A percentile compares a stretch with the other conserved stretches of the same genome.
These are phyloP conservation scores for Boletus pseudopeckii DNA, from an alignment of 768 basidiomycete genomes.

Conservation along the genomic window DNA sequence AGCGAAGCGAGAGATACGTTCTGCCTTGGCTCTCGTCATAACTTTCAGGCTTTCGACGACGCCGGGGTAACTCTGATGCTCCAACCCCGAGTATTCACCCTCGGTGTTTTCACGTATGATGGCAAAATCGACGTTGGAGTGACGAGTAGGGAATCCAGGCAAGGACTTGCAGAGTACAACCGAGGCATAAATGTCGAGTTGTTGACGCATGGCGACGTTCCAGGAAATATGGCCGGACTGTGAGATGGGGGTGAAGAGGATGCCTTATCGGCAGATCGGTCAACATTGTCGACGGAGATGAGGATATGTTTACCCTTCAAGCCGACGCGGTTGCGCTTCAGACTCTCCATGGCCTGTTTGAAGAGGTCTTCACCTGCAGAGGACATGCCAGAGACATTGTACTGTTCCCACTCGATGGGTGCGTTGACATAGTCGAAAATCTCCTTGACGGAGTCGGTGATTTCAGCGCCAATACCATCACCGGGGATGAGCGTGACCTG, in stretches of 20 bases:
- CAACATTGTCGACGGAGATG: neutral
- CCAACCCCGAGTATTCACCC: constrained; percentile 98
- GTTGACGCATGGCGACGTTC: constrained; percentile 99
- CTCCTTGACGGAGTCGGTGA: constrained; percentile 98
- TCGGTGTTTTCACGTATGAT: constrained; percentile 99
- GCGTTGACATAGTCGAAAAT: constrained; percentile 97
- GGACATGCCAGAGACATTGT: constrained; percentile 95
- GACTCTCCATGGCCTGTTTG: constrained; percentile 95
- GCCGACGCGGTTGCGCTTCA: constrained; percentile 96
- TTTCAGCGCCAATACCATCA: constrained; percentile 96
- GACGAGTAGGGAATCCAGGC: constrained; percentile 93
- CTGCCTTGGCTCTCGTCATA: constrained; percentile 90
- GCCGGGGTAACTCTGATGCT: constrained; percentile 97
- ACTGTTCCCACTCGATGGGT: constrained; percentile 99
- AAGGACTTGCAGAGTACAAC: constrained; percentile 98
- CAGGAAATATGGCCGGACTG: constrained; percentile 96
- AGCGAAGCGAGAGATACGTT: constrained; percentile 94
- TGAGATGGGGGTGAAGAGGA: constrained; percentile 97
- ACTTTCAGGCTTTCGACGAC: constrained; percentile 99
- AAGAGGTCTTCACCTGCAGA: constrained; percentile 92
- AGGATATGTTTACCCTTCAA: constrained; percentile 72
- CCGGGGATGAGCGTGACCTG: constrained; percentile 97
- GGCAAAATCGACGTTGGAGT: constrained; percentile 95
- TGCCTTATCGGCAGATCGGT: constrained; percentile 53
- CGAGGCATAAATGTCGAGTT: constrained; percentile 98